A percentile compares a stretch with the other conserved stretches of the same genome.
These are phyloP conservation scores for Claviceps sp. DNA, from an alignment of 2,329 filamentous ascomycete genomes.

Conservation along the genomic window DNA sequence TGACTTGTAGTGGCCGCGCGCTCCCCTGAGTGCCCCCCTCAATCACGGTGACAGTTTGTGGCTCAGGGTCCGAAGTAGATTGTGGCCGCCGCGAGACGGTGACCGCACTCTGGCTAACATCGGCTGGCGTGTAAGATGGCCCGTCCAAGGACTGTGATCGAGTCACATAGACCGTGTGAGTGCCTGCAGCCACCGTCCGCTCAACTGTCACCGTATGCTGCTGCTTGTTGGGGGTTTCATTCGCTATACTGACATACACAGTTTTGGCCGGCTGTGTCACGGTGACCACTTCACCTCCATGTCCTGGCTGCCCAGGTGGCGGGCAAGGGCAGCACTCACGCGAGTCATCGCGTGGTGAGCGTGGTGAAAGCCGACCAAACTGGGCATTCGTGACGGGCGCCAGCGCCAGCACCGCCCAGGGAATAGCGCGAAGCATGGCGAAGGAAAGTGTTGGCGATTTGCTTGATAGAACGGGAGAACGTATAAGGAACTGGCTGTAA, in stretches of 20 bases:
- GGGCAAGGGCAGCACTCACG: conserved; percentile 19
- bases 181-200: conserved; percentile 11
- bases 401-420: conserved; percentile 15
- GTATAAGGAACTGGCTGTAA: neutral
- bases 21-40: neutral
- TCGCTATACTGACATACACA: conserved; percentile 12
- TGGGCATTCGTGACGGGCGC: conserved; percentile 15
- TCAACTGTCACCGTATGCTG: conserved; percentile 9
- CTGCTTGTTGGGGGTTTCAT: conserved; percentile 4
- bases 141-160: conserved; percentile 1
- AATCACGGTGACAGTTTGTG: conserved; percentile 5
- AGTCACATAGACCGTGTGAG: conserved; percentile 8
- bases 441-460: neutral
- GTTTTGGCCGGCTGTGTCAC: conserved; percentile 15
- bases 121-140: neutral
- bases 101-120: conserved; percentile 3
- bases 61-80: neutral
- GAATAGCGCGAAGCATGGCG: conserved; percentile 14
- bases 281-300: conserved; percentile 13
- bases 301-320: conserved; percentile 6
- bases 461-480: neutral
- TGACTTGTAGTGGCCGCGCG: conserved; percentile 4
- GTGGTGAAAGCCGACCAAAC: conserved; percentile 10
- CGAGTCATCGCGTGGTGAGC: conserved; percentile 9
- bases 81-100: conserved; percentile 6